Evolutionary conservation across 78 protist species (phyloP).

Genomic region (Polysphondylium violaceum): DNA sequence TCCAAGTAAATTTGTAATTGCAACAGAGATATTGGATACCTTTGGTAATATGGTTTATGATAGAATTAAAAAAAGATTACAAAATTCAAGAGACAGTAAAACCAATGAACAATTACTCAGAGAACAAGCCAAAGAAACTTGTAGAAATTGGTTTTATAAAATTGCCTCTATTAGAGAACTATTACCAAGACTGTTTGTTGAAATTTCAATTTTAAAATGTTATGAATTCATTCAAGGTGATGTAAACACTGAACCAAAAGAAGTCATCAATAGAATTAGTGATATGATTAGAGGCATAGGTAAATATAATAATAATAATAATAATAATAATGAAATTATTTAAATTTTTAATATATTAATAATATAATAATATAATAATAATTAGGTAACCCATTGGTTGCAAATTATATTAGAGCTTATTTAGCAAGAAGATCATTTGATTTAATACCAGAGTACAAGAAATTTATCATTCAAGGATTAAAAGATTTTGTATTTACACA

Average conservation of each 20-base stretch:
- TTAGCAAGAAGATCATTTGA: slow-evolving; percentile 73
- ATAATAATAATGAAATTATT: too few species aligned
- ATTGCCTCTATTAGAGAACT: slow-evolving; percentile 96
- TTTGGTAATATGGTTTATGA: slow-evolving; percentile 94
- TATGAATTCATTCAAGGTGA: slow-evolving; percentile 83
- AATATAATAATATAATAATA: too few species aligned
- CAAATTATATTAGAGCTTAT: slow-evolving; percentile 88
- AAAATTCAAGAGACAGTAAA: slow-evolving; percentile 33
- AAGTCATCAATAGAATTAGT: slow-evolving; percentile 57
- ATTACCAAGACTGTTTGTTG: slow-evolving; percentile 91
- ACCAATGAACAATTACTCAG: slow-evolving; percentile 17
- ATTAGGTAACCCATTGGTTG: slow-evolving; percentile 94
- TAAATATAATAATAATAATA: too few species aligned
- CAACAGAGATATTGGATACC: slow-evolving; percentile 93
- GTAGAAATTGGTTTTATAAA: slow-evolving; percentile 97
- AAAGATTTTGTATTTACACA: slow-evolving; percentile 74
- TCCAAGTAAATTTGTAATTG: slow-evolving; percentile 94
- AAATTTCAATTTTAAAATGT: slow-evolving; percentile 88
- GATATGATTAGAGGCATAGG: slow-evolving; percentile 84
- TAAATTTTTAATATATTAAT: too few species aligned
- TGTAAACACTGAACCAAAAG: slow-evolving; percentile 27
- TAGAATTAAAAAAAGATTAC: slow-evolving; percentile 39
- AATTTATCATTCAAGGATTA: slow-evolving; percentile 46
- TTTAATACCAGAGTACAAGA: slow-evolving; percentile 73
- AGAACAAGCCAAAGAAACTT: slow-evolving; percentile 91